phyloP scores from a whole-genome alignment of 345 rosid genomes.

The Euphorbia lathyris region DNA sequence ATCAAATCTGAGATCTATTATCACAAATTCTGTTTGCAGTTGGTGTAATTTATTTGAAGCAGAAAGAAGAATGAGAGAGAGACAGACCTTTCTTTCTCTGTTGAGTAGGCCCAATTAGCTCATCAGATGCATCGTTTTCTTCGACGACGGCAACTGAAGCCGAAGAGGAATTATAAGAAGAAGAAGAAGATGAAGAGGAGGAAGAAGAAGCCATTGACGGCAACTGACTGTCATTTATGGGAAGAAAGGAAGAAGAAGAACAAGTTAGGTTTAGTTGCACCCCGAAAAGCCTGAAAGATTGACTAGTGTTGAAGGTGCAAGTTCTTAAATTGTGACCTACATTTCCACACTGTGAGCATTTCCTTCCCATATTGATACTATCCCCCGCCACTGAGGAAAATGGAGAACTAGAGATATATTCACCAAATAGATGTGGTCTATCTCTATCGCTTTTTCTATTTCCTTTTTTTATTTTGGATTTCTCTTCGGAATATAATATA shows the following conservation, averaged over 20 bases:
- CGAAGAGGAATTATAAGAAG: neutral
- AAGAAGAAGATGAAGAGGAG: neutral
- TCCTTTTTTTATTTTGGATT: too few species aligned
- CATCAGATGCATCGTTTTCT: conserved; percentile 21
- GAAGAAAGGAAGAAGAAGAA: conserved; percentile 11
- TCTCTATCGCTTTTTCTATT: too few species aligned
- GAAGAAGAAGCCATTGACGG: neutral
- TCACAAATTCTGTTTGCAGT: too few species aligned
- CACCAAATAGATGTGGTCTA: too few species aligned
- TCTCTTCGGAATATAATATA: too few species aligned
- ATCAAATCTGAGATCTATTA: too few species aligned
- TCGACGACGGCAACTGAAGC: neutral
- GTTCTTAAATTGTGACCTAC: conserved; percentile 39
- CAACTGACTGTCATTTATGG: too few species aligned
- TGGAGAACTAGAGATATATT: too few species aligned
- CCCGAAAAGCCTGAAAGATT: conserved; percentile 32
- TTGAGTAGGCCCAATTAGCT: conserved; percentile 13
- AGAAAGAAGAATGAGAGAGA: neutral
- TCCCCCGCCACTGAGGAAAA: too few species aligned
- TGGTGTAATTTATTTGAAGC: too few species aligned
- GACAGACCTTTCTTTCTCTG: conserved; percentile 29
- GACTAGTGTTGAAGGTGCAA: conserved; percentile 13
- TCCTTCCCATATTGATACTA: conserved; percentile 33
- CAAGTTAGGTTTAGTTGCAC: conserved; percentile 15
- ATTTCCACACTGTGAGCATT: conserved; percentile 40